Evolutionary conservation across 1,284 basidiomycete species (phyloP).

Genomic region (Malassezia arunalokei): DNA sequence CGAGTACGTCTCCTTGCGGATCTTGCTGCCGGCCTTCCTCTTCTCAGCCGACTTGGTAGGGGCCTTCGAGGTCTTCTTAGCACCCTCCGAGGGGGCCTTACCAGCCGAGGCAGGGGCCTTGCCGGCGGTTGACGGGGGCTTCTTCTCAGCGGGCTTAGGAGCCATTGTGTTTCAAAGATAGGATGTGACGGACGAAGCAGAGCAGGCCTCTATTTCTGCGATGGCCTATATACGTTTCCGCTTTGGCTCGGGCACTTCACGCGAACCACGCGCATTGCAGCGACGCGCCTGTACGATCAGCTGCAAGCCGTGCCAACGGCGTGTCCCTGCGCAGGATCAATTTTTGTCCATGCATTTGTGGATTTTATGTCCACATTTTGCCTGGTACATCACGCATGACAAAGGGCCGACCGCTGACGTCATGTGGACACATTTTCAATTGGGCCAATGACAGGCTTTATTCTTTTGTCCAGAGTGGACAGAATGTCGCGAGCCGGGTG

Average conservation of each 20-base stretch:
- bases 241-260: background rate
- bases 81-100: slow-evolving; percentile 53
- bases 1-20: slow-evolving; percentile 53
- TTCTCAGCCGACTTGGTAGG: slow-evolving; percentile 51
- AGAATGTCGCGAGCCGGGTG: background rate
- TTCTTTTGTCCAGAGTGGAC: background rate
- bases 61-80: slow-evolving; percentile 52
- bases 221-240: slow-evolving; percentile 19
- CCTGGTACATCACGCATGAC: too few relatives aligned
- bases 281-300: background rate
- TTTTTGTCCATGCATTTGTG: background rate
- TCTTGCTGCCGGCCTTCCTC: slow-evolving; percentile 56
- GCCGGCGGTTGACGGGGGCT: slow-evolving; percentile 52
- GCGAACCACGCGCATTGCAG: slow-evolving; percentile 1
- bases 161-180: slow-evolving; percentile 23
- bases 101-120: slow-evolving; percentile 53
- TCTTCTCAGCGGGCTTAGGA: slow-evolving; percentile 46
- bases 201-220: background rate
- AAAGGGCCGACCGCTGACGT: too few relatives aligned
- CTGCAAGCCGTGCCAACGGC: background rate
- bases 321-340: slow-evolving; percentile 6
- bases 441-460: background rate
- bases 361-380: background rate
- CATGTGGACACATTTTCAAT: slow-evolving; percentile 3
- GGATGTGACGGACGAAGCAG: background rate